Evolutionary conservation across 1,284 basidiomycete genomes (phyloP).

Genomic region (Papiliotrema nemorosa): DNA sequence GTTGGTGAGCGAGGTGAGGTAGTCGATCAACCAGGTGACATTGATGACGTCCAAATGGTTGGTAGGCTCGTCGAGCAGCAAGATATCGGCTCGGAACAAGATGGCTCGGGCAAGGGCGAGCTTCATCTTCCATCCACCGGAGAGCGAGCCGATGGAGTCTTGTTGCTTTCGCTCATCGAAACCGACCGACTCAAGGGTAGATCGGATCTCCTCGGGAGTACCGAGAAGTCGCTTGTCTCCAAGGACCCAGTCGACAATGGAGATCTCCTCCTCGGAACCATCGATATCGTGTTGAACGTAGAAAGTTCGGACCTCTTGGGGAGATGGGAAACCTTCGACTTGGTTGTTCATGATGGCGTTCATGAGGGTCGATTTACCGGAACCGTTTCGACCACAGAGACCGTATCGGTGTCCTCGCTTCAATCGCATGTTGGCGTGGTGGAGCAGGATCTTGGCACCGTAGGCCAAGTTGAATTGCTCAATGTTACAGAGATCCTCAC

Average conservation of each 20-base stretch:
- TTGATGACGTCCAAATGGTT: conserved; percentile 98
- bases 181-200: conserved; percentile 83
- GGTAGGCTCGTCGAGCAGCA: conserved; percentile 94
- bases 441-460: conserved; percentile 96
- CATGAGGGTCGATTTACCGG: conserved; percentile 98
- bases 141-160: conserved; percentile 82
- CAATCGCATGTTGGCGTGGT: conserved; percentile 91
- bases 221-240: conserved; percentile 80
- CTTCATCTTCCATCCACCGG: conserved; percentile 99
- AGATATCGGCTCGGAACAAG: conserved; percentile 97
- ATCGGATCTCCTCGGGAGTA: conserved; percentile 65
- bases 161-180: conserved; percentile 83
- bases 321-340: conserved; percentile 91
- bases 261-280: conserved; percentile 86
- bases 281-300: conserved; percentile 99
- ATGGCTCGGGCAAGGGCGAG: conserved; percentile 97
- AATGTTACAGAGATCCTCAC: conserved; percentile 90
- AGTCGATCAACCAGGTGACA: conserved; percentile 94
- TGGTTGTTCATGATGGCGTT: conserved; percentile 92
- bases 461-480: conserved; percentile 87
- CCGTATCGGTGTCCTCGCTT: conserved; percentile 99
- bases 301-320: conserved; percentile 93
- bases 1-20: conserved; percentile 79
- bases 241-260: conserved; percentile 84
- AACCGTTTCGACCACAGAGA: conserved; percentile 97